Percentiles rank a stretch among this genome's conserved stretches.
Evolutionary conservation across 768 basidiomycete genomes (phyloP).

Genomic region (Artomyces pyxidatus): DNA sequence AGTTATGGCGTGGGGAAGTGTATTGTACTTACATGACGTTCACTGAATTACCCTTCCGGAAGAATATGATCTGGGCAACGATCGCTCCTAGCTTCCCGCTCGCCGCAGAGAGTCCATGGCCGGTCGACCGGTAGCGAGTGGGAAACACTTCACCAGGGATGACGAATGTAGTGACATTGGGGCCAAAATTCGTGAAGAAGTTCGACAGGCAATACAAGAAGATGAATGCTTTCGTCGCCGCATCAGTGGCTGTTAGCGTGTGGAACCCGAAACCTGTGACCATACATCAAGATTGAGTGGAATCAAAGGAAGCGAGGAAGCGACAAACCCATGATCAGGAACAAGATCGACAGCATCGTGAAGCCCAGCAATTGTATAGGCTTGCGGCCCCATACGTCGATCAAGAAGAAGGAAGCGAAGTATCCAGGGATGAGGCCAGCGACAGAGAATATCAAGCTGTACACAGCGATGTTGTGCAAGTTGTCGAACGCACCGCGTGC

Average conservation of each 20-base stretch:
- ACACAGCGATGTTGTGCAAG: conserved; percentile 58
- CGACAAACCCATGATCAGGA: conserved; percentile 56
- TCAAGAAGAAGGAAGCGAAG: conserved; percentile 52
- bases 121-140: conserved; percentile 35
- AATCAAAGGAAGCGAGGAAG: too few relatives aligned
- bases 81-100: conserved; percentile 38
- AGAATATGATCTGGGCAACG: conserved; percentile 29
- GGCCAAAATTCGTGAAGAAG: conserved; percentile 38
- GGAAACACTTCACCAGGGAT: conserved; percentile 38
- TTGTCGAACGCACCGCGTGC: conserved; percentile 34
- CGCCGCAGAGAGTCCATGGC: conserved; percentile 39
- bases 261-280: conserved; percentile 19
- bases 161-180: conserved; percentile 37
- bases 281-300: neutral
- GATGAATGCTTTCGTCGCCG: conserved; percentile 27
- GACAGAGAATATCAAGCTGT: conserved; percentile 67
- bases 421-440: conserved; percentile 86
- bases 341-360: conserved; percentile 52
- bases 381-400: conserved; percentile 77
- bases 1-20: too few relatives aligned
- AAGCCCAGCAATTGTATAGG: conserved; percentile 80
- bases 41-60: neutral
- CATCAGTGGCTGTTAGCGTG: conserved; percentile 19
- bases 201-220: conserved; percentile 32
- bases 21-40: neutral